These are phyloP conservation scores for Leptographium flavum DNA, from an alignment of 2,329 filamentous ascomycete genomes.

Conservation along the genomic window DNA sequence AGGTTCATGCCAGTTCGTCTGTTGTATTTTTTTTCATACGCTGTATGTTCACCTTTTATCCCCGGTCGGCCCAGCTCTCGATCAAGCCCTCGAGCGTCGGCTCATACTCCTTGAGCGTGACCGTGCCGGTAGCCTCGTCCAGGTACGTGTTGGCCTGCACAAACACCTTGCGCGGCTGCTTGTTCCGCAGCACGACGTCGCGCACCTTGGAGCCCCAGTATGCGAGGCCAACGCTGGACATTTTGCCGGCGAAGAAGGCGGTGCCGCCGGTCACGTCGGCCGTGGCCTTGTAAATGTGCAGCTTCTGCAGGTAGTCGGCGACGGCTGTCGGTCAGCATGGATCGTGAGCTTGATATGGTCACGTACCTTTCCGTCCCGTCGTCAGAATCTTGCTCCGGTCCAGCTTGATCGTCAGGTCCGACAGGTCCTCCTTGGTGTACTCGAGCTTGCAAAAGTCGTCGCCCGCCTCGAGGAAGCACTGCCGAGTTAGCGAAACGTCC, in stretches of 20 bases:
- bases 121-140: constrained; percentile 51
- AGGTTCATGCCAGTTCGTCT: too few relatives aligned
- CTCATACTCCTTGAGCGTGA: constrained; percentile 75
- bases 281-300: constrained; percentile 86
- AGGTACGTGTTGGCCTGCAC: constrained; percentile 84
- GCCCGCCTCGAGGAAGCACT: constrained; percentile 74
- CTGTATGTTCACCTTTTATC: constrained; percentile 11
- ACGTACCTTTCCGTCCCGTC: constrained; percentile 53
- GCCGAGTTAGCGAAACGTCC: neutral
- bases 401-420: constrained; percentile 67
- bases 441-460: constrained; percentile 74
- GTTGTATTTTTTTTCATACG: neutral
- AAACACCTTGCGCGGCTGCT: constrained; percentile 79
- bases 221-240: constrained; percentile 66
- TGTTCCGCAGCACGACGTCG: constrained; percentile 59
- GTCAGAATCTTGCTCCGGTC: constrained; percentile 79
- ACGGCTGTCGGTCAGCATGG: constrained; percentile 39
- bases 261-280: constrained; percentile 69
- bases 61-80: constrained; percentile 60
- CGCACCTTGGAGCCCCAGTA: constrained; percentile 76
- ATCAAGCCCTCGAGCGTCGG: constrained; percentile 68
- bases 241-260: constrained; percentile 59
- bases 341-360: neutral
- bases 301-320: constrained; percentile 73
- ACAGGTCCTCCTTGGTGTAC: constrained; percentile 57